These are phyloP conservation scores for Glycyrrhiza uralensis DNA, from an alignment of 306 rosid species.

Conservation along the genomic window DNA sequence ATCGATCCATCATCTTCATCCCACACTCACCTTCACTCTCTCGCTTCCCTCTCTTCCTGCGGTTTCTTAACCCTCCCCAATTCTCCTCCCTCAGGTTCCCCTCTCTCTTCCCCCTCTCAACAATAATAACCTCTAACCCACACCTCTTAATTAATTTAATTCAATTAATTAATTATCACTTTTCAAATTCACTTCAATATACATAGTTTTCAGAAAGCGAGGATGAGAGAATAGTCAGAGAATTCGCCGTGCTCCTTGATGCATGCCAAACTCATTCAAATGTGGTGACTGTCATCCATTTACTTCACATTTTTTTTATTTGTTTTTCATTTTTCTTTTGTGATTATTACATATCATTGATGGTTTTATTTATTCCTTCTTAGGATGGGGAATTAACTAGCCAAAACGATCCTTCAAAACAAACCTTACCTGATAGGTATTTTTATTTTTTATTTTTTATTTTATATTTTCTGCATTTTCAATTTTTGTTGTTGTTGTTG, in stretches of 20 bases:
- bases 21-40: slow-evolving; percentile 61
- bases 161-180: neutral
- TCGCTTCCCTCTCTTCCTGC: slow-evolving; percentile 61
- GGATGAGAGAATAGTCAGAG: slow-evolving; percentile 78
- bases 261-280: slow-evolving; percentile 40
- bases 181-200: slow-evolving; percentile 53
- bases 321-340: neutral
- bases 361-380: slow-evolving; percentile 21
- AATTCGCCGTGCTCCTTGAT: slow-evolving; percentile 72
- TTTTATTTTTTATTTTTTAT: neutral
- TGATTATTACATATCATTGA: neutral
- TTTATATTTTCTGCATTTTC: neutral
- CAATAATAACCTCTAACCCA: neutral
- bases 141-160: neutral
- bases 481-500: no score
- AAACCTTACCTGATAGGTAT: slow-evolving; percentile 73
- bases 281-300: slow-evolving; percentile 41
- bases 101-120: neutral
- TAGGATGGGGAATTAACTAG: slow-evolving; percentile 39
- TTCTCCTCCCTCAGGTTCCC: slow-evolving; percentile 61
- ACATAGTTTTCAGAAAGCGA: slow-evolving; percentile 77
- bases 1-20: slow-evolving; percentile 50
- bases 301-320: neutral
- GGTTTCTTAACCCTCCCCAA: slow-evolving; percentile 69
- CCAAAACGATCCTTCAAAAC: slow-evolving; percentile 29